phyloP scores from a whole-genome alignment of 2,329 filamentous ascomycete species.

The Graphilbum sp. region DNA sequence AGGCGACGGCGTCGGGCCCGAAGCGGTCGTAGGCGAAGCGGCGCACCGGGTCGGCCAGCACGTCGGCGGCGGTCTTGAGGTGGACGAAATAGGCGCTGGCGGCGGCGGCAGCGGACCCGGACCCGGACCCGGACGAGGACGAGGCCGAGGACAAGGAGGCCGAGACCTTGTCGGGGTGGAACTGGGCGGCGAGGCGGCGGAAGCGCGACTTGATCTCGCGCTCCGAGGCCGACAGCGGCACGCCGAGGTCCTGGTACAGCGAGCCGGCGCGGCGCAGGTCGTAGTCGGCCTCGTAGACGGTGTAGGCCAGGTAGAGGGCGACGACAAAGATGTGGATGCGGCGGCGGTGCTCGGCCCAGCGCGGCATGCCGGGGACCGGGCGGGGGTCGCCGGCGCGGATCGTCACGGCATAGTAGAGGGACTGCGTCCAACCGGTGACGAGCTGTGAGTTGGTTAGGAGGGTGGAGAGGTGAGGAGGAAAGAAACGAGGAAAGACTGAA shows the following conservation, averaged over 20 bases:
- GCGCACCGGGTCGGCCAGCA: constrained; percentile 56
- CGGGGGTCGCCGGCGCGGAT: constrained; percentile 80
- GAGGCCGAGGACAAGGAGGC: too few relatives aligned
- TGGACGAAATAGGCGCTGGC: constrained; percentile 51
- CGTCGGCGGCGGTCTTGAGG: constrained; percentile 71
- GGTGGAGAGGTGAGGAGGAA: background rate
- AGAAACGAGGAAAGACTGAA: too few relatives aligned
- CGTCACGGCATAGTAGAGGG: constrained; percentile 70
- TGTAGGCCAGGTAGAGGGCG: constrained; percentile 72
- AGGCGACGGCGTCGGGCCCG: constrained; percentile 53
- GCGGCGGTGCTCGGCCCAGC: constrained; percentile 58
- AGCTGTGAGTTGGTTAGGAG: constrained; percentile 34
- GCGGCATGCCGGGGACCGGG: constrained; percentile 51
- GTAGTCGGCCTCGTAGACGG: constrained; percentile 81
- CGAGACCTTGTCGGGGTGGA: constrained; percentile 89
- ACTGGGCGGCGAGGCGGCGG: constrained; percentile 51
- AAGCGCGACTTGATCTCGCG: constrained; percentile 71
- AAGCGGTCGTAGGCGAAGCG: constrained; percentile 85
- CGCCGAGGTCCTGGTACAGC: constrained; percentile 64
- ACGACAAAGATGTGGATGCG: constrained; percentile 75
- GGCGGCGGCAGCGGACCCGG: constrained; percentile 20
- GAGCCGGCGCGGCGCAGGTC: constrained; percentile 54
- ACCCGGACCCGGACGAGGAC: too few relatives aligned
- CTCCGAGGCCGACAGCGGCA: constrained; percentile 53
- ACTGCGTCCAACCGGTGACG: constrained; percentile 61